Conservation (phyloP, 805 yeast species). For the Yarrowia keelungensis region DNA sequence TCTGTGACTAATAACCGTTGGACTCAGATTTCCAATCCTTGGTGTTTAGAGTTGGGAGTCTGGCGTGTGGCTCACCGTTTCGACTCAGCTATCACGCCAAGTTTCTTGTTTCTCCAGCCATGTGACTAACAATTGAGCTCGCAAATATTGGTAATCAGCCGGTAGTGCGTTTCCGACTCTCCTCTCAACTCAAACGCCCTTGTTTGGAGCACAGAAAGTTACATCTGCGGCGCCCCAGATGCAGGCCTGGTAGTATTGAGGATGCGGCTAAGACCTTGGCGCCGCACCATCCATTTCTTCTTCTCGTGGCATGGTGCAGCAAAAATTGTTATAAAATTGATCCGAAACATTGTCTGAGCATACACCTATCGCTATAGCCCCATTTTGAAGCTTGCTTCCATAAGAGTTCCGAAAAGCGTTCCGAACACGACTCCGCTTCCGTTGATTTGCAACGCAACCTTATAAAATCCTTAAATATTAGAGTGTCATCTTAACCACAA, state of each 20-base stretch:
- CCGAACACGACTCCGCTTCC: background rate
- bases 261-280: slow-evolving; percentile 21
- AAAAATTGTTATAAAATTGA: background rate
- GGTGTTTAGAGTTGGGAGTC: background rate
- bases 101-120: background rate
- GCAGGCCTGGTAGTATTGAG: background rate
- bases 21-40: background rate
- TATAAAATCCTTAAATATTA: background rate
- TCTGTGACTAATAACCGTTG: slow-evolving; percentile 1
- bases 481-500: background rate
- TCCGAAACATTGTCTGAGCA: background rate
- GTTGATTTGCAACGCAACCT: background rate
- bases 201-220: background rate
- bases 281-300: background rate
- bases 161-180: slow-evolving; percentile 19
- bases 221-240: slow-evolving; percentile 6
- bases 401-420: background rate
- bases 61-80: background rate
- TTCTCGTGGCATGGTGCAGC: background rate
- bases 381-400: too few species aligned
- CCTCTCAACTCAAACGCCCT: background rate
- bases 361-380: too few species aligned
- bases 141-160: slow-evolving; percentile 18
- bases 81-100: background rate
- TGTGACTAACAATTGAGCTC: slow-evolving; percentile 17